Percentiles rank a stretch among this genome's conserved stretches.
phyloP scores from a whole-genome alignment of 306 rosid genomes.

The Clitoria ternatea region DNA sequence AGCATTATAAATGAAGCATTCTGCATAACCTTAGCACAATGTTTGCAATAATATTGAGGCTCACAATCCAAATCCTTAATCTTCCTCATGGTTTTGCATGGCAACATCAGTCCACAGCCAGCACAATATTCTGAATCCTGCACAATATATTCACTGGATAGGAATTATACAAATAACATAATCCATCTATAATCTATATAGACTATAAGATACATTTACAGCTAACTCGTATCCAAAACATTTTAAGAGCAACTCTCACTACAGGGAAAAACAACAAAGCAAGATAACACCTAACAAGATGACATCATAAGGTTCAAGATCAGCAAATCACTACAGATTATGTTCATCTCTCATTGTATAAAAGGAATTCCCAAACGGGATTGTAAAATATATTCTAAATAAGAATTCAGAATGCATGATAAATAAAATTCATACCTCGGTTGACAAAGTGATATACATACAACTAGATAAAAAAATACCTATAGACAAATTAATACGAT shows the following conservation, averaged over 20 bases:
- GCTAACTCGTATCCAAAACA: slow-evolving; percentile 25
- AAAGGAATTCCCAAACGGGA: not conserved
- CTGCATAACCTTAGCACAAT: slow-evolving; percentile 70
- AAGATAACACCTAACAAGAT: slow-evolving; percentile 15
- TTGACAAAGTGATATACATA: not conserved
- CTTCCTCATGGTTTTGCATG: slow-evolving; percentile 59
- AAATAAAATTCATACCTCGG: not conserved
- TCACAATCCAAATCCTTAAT: slow-evolving; percentile 44
- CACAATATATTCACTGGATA: slow-evolving; percentile 29
- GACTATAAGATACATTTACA: not conserved
- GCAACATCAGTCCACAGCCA: slow-evolving; percentile 62
- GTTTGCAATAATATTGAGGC: slow-evolving; percentile 61
- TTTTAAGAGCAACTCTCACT: not conserved
- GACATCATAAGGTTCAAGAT: slow-evolving; percentile 31
- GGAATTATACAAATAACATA: slow-evolving; percentile 11
- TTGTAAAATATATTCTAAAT: not conserved
- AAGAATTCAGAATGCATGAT: not conserved
- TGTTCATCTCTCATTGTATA: not conserved
- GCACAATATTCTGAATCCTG: slow-evolving; percentile 75
- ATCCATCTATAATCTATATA: no score
- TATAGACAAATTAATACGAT: not conserved
- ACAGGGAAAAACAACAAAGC: not conserved
- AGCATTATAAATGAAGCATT: slow-evolving; percentile 5
- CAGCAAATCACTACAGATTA: not conserved
- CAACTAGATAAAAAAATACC: not conserved